Base-by-base conservation (phyloP, 805 yeast species). In the Saturnispora galanensis region DNA sequence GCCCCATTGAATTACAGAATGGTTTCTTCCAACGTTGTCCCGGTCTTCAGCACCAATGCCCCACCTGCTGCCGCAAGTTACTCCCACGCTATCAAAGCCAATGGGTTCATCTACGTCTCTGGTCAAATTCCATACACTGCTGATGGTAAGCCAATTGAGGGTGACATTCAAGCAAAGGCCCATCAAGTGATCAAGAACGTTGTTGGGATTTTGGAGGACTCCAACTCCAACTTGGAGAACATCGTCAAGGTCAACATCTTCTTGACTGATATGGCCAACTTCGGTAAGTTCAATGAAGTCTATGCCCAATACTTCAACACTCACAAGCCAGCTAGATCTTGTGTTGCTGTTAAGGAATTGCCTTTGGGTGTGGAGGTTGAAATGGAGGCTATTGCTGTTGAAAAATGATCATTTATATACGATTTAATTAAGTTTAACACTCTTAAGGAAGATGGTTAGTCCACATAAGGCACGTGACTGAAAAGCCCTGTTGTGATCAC, bases 1-100 rank as follows among this genome's bases (percentile, higher is more conserved):
- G 31, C 18, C 30, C 18, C 41, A 29, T 29, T 51, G 51, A 17
- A 32, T 42, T 50, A 31, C 34, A 59, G 64, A 55, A 62, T 63
- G 66, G 55, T 64, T 36, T 53, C 68, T 28, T 56, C 67, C 17
- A 52, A 52, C 41, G 54, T 67, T 41, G 63, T 67, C 36, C 66
- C 71, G 46, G 67, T 86, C 47, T 71, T 74, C 56, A 78, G 95
- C 42, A 70, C 77, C 51, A 70, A 70, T 53, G 96, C 97, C 32
- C 97, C 98, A 54, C 88, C 95, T 47, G 96, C 97, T 49, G 96
- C 96, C 35, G 97, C 96, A 33, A 79, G 96, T 11, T 90, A 90
- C 66, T 86, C 96, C 28, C 98, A 93, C 67, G 98, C 97, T 39
- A 77, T 89, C 64, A 88, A 84, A 69, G 95, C 80, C 56, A 86